A percentile compares a stretch with the other conserved stretches of the same genome.
phyloP scores from a whole-genome alignment of 1,139 yeast species.

The Geotrichum restrictum region DNA sequence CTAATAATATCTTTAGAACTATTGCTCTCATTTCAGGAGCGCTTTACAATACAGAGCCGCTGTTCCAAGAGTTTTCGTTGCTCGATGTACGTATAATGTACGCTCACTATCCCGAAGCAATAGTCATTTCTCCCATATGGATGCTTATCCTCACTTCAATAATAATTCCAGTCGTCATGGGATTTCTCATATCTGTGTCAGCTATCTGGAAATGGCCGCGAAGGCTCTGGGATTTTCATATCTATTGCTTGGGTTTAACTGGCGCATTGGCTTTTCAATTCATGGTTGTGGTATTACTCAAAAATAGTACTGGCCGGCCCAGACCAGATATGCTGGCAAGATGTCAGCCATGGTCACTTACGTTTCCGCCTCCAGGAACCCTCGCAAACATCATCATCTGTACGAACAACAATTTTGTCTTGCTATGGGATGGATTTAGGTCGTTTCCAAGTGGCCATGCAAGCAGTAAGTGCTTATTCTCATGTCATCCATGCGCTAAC shows the following conservation, averaged over 20 bases:
- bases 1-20: neutral
- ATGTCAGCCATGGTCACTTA: slow-evolving; percentile 12
- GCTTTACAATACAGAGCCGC: slow-evolving; percentile 13
- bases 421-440: slow-evolving; percentile 19
- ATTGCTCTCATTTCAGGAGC: slow-evolving; percentile 5
- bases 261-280: slow-evolving; percentile 13
- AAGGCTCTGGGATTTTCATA: slow-evolving; percentile 16
- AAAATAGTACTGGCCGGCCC: slow-evolving; percentile 14
- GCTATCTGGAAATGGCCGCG: slow-evolving; percentile 18
- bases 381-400: slow-evolving; percentile 16
- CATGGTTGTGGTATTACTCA: slow-evolving; percentile 3
- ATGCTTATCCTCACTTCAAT: neutral
- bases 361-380: slow-evolving; percentile 9
- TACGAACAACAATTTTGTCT: slow-evolving; percentile 3
- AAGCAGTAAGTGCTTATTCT: slow-evolving; percentile 1
- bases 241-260: slow-evolving; percentile 9
- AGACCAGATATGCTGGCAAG: slow-evolving; percentile 15
- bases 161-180: slow-evolving; percentile 8
- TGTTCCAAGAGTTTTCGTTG: slow-evolving; percentile 15
- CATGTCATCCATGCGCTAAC: neutral
- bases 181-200: slow-evolving; percentile 1
- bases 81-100: slow-evolving; percentile 2
- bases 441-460: slow-evolving; percentile 20
- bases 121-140: slow-evolving; percentile 13
- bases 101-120: slow-evolving; percentile 8